phyloP scores from a whole-genome alignment of 2,329 filamentous ascomycete genomes.

The Dothiorella sarmentorum region DNA sequence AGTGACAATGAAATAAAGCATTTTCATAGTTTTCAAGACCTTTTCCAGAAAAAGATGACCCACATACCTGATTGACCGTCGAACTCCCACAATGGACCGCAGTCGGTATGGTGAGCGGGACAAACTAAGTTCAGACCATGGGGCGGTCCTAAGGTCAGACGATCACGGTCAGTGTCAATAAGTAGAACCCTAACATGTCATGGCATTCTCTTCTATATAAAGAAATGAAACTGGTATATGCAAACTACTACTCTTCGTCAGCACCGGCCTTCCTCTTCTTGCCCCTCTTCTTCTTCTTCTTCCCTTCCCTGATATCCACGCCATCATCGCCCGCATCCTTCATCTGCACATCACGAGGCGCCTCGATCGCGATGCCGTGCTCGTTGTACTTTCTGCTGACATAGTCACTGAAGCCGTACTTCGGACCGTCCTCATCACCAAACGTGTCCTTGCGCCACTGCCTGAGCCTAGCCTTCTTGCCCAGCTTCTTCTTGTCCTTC shows the following conservation, averaged over 20 bases:
- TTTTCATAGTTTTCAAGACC: no score
- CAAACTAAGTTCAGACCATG: no score
- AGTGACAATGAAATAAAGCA: no score
- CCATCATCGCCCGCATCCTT: constrained; percentile 32
- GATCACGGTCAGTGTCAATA: no score
- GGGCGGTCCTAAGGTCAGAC: no score
- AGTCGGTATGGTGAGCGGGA: no score
- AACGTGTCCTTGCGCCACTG: constrained; percentile 77
- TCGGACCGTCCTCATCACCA: constrained; percentile 55
- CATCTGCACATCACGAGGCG: constrained; percentile 25
- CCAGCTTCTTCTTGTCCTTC: constrained; percentile 80
- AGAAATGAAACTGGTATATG: not conserved
- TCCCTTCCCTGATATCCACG: constrained; percentile 32
- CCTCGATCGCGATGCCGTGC: constrained; percentile 21
- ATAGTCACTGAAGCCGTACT: constrained; percentile 39
- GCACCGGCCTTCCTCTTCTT: constrained; percentile 32
- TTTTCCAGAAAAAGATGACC: no score
- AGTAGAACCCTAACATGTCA: no score
- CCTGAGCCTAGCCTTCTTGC: constrained; percentile 86
- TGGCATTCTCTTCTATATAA: not conserved
- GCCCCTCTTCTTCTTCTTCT: constrained; percentile 38
- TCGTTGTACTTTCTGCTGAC: constrained; percentile 28
- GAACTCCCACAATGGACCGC: no score
- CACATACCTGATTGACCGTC: no score
- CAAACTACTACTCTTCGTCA: constrained; percentile 12